Evolutionary conservation across 2,329 filamentous ascomycete genomes (phyloP).

Genomic region (Exophiala dermatitidis): DNA sequence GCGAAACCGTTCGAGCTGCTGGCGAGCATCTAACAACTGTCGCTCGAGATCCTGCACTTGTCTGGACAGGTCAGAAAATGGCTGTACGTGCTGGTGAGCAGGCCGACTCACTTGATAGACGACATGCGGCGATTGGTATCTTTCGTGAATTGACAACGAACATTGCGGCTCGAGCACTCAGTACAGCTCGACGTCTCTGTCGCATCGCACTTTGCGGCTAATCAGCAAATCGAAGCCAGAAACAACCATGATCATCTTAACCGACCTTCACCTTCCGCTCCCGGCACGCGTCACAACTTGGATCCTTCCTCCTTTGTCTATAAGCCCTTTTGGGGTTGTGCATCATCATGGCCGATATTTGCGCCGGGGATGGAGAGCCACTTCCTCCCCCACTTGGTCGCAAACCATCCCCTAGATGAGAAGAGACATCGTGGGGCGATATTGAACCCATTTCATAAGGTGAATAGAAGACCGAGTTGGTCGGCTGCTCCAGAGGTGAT

Average conservation of each 20-base stretch:
- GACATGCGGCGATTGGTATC: conserved; percentile 98
- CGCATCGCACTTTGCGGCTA: conserved; percentile 66
- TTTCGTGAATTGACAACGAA: conserved; percentile 98
- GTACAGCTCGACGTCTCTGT: conserved; percentile 95
- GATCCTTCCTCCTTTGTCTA: conserved; percentile 88
- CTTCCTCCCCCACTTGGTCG: conserved; percentile 11
- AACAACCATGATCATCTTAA: neutral
- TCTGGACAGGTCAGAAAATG: conserved; percentile 33
- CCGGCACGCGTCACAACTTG: conserved; percentile 92
- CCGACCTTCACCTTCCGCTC: conserved; percentile 64
- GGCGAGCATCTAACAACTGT: conserved; percentile 71
- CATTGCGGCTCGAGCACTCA: conserved; percentile 91
- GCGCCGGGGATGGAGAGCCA: conserved; percentile 23
- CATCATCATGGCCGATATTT: conserved; percentile 43
- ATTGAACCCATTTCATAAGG: conserved; percentile 38
- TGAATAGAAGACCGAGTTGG: conserved; percentile 29
- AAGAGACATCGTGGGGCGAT: conserved; percentile 35
- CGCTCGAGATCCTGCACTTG: conserved; percentile 96
- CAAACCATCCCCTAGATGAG: conserved; percentile 31
- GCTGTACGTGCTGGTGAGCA: neutral
- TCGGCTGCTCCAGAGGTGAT: conserved; percentile 10
- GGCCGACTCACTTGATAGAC: conserved; percentile 68
- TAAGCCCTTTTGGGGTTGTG: conserved; percentile 88
- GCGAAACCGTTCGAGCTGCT: conserved; percentile 69
- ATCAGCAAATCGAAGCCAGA: neutral